Conservation (phyloP, 768 basidiomycete genomes). For the Neoboletus magnificus region DNA sequence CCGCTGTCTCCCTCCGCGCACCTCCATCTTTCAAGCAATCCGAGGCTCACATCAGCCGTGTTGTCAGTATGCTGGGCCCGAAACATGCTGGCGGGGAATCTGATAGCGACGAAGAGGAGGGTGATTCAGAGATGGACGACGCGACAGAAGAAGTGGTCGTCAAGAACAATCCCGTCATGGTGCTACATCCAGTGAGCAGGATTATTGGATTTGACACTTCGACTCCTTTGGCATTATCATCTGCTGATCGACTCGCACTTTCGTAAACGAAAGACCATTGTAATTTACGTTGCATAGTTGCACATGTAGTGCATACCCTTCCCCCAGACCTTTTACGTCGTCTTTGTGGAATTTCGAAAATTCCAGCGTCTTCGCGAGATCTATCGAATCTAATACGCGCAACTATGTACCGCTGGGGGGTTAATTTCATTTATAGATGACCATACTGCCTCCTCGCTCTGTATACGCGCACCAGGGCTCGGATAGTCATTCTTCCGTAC, state of each 20-base stretch:
- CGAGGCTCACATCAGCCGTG: conserved; percentile 40
- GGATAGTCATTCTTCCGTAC: background rate
- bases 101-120: conserved; percentile 59
- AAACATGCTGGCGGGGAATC: conserved; percentile 48
- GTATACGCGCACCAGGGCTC: background rate
- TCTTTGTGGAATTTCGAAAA: too few relatives aligned
- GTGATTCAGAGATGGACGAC: conserved; percentile 48
- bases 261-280: conserved; percentile 2
- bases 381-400: background rate
- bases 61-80: conserved; percentile 62
- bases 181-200: conserved; percentile 53
- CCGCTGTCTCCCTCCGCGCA: conserved; percentile 48
- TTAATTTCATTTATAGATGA: background rate
- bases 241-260: background rate
- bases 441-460: background rate
- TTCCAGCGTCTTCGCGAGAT: background rate
- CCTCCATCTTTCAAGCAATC: conserved; percentile 43
- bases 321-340: background rate
- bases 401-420: background rate
- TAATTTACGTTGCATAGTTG: conserved; percentile 23
- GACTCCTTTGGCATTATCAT: background rate
- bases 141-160: conserved; percentile 37
- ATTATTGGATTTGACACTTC: conserved; percentile 53
- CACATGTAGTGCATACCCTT: conserved; percentile 8
- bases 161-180: conserved; percentile 52